Evolutionary conservation across 805 yeast species (phyloP).

Genomic region (Saccharomycopsis sp.): DNA sequence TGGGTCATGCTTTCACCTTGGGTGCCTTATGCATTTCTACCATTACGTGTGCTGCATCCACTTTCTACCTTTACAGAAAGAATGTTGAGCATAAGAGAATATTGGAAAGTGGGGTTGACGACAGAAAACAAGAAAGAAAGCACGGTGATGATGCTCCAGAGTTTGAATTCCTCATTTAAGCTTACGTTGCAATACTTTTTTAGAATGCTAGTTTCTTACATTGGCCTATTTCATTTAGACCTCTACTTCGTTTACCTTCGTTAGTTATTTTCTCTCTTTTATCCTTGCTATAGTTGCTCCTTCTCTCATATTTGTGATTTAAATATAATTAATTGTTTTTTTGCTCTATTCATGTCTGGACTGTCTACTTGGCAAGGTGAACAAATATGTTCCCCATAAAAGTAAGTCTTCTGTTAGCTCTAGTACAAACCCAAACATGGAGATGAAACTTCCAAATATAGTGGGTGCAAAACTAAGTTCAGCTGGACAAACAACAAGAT

Average conservation of each 20-base stretch:
- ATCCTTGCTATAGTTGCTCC: background rate
- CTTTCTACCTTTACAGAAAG: constrained; percentile 6
- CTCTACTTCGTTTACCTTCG: background rate
- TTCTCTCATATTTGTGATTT: background rate
- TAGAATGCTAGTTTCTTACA: background rate
- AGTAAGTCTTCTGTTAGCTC: too few relatives aligned
- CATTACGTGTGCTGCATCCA: background rate
- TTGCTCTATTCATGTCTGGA: background rate
- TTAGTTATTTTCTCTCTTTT: background rate
- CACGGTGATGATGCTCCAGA: background rate
- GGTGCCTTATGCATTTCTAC: constrained; percentile 24
- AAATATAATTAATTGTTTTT: background rate
- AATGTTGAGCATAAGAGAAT: background rate
- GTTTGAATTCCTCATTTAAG: constrained; percentile 3
- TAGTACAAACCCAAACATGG: too few relatives aligned
- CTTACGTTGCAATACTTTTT: background rate
- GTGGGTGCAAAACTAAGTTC: too few relatives aligned
- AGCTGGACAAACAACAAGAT: too few relatives aligned
- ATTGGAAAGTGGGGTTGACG: constrained; percentile 4
- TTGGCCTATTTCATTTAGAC: too few relatives aligned
- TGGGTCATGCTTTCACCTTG: constrained; percentile 37
- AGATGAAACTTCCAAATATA: too few relatives aligned
- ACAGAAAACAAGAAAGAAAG: constrained; percentile 9
- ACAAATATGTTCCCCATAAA: too few relatives aligned
- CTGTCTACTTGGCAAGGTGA: too few relatives aligned